Conservation (phyloP, 2,329 filamentous ascomycete species). For the Claviceps sp. region DNA sequence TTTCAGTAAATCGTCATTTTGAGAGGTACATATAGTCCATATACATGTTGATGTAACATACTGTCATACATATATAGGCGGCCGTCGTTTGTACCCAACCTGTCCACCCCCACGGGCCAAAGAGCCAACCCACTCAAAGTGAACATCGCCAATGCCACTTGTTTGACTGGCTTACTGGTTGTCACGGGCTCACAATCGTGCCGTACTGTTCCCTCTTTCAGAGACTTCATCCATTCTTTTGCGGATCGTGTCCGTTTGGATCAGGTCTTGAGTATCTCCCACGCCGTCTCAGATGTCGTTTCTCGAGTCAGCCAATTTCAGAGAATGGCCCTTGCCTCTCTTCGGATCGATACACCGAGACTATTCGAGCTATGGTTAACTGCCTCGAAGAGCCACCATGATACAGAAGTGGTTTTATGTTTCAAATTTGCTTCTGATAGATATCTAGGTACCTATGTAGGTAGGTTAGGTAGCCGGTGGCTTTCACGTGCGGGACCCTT, state of each 20-base stretch:
- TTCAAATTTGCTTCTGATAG: background rate
- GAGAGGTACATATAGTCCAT: background rate
- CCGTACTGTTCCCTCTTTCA: background rate
- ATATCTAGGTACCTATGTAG: no score
- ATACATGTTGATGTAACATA: no score
- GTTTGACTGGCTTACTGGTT: no score
- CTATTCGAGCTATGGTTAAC: background rate
- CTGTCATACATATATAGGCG: background rate
- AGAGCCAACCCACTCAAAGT: background rate
- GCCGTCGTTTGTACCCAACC: constrained; percentile 5
- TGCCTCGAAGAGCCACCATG: background rate
- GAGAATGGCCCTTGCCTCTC: background rate
- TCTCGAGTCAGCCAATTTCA: no score
- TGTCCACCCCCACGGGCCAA: background rate
- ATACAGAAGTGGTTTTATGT: no score
- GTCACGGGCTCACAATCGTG: no score
- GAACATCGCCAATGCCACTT: background rate
- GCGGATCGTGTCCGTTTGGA: background rate
- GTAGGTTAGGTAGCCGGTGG: no score
- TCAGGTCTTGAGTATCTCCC: background rate
- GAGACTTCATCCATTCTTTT: background rate
- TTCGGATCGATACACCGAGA: background rate
- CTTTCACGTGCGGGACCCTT: background rate
- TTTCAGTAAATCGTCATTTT: background rate
- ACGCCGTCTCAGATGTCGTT: no score